These are phyloP conservation scores for Chaetomium olivaceum DNA, from an alignment of 2,329 filamentous ascomycete genomes.

Conservation along the genomic window DNA sequence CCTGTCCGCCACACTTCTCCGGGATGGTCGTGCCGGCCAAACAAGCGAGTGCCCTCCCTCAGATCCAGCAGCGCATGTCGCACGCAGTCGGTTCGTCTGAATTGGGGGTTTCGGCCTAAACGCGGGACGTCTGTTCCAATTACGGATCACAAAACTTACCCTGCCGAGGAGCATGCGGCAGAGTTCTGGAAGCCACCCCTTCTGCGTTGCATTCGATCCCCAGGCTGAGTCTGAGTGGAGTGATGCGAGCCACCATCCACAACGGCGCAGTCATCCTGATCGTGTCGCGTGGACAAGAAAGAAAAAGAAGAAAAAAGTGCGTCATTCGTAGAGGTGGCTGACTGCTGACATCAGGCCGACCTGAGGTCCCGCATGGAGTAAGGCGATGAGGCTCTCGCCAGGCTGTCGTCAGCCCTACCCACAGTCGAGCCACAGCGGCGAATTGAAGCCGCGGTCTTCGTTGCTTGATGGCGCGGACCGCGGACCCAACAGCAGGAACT, in stretches of 20 bases:
- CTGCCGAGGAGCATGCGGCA: not conserved
- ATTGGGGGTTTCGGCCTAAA: not conserved
- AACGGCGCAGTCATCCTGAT: not conserved
- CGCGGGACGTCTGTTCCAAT: not conserved
- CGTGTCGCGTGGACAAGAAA: not conserved
- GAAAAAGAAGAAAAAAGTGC: not conserved
- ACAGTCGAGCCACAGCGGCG: not conserved
- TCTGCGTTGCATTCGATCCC: not conserved
- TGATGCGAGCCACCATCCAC: not conserved
- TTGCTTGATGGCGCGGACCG: not conserved
- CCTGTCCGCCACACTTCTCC: not conserved
- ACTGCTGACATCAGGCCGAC: not conserved
- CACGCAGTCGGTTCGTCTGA: not conserved
- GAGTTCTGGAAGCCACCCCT: not conserved
- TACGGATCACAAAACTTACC: not conserved
- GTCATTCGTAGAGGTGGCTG: not conserved
- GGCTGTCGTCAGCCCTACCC: slow-evolving; percentile 14
- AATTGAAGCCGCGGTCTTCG: slow-evolving; percentile 1
- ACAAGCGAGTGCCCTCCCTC: too few relatives aligned
- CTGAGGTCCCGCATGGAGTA: not conserved
- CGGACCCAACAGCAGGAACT: slow-evolving; percentile 2
- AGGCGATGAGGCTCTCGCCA: not conserved
- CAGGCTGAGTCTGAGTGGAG: slow-evolving; percentile 3
- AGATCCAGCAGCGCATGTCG: too few relatives aligned
- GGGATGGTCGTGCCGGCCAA: too few relatives aligned